phyloP scores from a whole-genome alignment of 768 basidiomycete species.

The Brasilioporus rufonigricans region DNA sequence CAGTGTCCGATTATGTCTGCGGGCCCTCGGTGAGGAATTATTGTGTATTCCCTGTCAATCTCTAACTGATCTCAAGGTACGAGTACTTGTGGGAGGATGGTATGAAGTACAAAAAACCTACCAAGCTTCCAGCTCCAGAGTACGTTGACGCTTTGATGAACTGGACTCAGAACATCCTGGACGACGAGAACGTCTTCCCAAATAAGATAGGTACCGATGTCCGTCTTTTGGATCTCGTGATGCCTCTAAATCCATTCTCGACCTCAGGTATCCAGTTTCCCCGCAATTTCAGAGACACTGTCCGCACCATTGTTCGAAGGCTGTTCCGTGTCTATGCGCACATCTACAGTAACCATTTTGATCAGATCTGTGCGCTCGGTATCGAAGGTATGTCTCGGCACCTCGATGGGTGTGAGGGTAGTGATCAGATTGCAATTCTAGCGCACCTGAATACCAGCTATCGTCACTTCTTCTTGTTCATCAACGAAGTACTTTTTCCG shows the following conservation, averaged over 20 bases:
- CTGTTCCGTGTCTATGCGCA: constrained; percentile 98
- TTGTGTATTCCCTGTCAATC: background rate
- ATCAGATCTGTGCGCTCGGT: constrained; percentile 95
- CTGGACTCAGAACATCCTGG: constrained; percentile 91
- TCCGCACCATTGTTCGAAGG: constrained; percentile 87
- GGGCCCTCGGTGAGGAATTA: constrained; percentile 70
- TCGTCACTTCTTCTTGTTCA: constrained; percentile 95
- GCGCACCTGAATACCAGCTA: constrained; percentile 99
- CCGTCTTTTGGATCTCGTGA: constrained; percentile 2
- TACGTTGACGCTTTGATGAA: constrained; percentile 99
- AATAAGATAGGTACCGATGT: constrained; percentile 78
- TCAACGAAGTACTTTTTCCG: constrained; percentile 75
- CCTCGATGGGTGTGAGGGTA: background rate
- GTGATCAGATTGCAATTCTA: constrained; percentile 30
- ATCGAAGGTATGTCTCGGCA: constrained; percentile 75
- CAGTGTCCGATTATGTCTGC: constrained; percentile 98
- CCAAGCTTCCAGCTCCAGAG: constrained; percentile 92
- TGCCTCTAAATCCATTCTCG: background rate
- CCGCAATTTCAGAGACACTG: constrained; percentile 83
- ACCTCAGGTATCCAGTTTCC: constrained; percentile 83
- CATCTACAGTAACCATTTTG: constrained; percentile 98
- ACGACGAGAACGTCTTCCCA: constrained; percentile 91
- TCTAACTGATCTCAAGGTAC: constrained; percentile 52
- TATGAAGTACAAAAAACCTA: constrained; percentile 79
- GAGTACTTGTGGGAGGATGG: constrained; percentile 97